Percentiles rank a stretch among this genome's conserved stretches.
Evolutionary conservation across 176 grass and related monocot genomes (phyloP).

Genomic region (Aegilops tauschii): DNA sequence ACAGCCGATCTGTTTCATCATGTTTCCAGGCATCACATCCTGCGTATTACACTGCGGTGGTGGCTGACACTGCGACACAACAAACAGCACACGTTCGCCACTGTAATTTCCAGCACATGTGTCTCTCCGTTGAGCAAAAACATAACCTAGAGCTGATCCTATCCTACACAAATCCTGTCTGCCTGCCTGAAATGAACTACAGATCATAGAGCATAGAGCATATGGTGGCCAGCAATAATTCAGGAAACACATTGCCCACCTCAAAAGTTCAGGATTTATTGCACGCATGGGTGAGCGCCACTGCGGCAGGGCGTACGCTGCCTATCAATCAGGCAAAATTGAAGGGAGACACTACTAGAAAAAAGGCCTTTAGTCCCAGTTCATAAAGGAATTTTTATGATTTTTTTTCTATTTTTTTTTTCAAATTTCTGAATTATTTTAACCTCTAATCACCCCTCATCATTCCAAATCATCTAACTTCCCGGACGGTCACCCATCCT

Average conservation of each 20-base stretch:
- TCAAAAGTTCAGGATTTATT: not conserved
- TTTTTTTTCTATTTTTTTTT: too few species aligned
- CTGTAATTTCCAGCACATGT: not conserved
- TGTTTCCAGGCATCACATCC: not conserved
- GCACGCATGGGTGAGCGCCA: not conserved
- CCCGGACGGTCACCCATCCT: too few species aligned
- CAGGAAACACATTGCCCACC: not conserved
- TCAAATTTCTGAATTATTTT: too few species aligned
- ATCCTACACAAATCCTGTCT: conserved; percentile 23
- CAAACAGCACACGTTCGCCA: not conserved
- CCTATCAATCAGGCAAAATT: conserved; percentile 31
- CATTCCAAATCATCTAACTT: too few species aligned
- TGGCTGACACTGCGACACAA: not conserved
- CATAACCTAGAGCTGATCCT: conserved; percentile 5
- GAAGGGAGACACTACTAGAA: not conserved
- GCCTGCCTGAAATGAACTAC: conserved; percentile 5
- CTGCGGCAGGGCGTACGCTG: not conserved
- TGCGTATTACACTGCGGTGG: not conserved
- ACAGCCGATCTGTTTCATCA: not conserved
- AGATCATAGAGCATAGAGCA: conserved; percentile 14
- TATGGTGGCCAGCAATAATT: conserved; percentile 12
- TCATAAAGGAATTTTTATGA: too few species aligned
- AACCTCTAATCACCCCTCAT: too few species aligned
- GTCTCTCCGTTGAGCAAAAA: not conserved
- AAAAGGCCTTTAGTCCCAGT: too few species aligned